Percentiles rank a stretch among this genome's conserved stretches.
phyloP scores from a whole-genome alignment of 768 basidiomycete species.

The Phallus indusiatus region DNA sequence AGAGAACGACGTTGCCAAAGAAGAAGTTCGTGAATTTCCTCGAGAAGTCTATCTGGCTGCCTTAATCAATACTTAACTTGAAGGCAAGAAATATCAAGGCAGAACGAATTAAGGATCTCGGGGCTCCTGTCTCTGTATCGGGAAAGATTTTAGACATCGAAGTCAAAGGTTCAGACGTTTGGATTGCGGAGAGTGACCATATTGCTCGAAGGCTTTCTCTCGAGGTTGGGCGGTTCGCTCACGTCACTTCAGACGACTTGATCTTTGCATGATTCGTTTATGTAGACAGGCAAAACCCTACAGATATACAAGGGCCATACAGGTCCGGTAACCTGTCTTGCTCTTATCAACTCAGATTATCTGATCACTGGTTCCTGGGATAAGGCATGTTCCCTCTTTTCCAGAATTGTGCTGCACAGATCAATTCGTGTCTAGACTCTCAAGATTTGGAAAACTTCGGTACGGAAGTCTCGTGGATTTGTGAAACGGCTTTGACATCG shows the following conservation, averaged over 20 bases:
- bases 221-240: slow-evolving; percentile 38
- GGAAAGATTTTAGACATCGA: slow-evolving; percentile 69
- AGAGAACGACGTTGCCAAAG: slow-evolving; percentile 58
- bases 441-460: slow-evolving; percentile 75
- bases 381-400: slow-evolving; percentile 34
- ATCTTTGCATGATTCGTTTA: background rate
- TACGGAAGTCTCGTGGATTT: slow-evolving; percentile 21
- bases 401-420: background rate
- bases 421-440: slow-evolving; percentile 48
- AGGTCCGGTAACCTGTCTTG: slow-evolving; percentile 81
- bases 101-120: slow-evolving; percentile 57
- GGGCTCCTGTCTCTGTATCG: slow-evolving; percentile 66
- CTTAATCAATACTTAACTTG: slow-evolving; percentile 8
- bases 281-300: slow-evolving; percentile 70
- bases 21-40: slow-evolving; percentile 36
- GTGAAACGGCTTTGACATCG: background rate
- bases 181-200: slow-evolving; percentile 84
- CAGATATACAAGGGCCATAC: slow-evolving; percentile 76
- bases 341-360: slow-evolving; percentile 47
- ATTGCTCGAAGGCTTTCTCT: slow-evolving; percentile 66
- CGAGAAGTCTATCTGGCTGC: background rate
- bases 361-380: slow-evolving; percentile 96
- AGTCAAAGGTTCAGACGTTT: slow-evolving; percentile 56
- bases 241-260: background rate
- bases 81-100: slow-evolving; percentile 71